Evolutionary conservation across 2,329 filamentous ascomycete species (phyloP).

Genomic region (Ceratocystis huliohia): DNA sequence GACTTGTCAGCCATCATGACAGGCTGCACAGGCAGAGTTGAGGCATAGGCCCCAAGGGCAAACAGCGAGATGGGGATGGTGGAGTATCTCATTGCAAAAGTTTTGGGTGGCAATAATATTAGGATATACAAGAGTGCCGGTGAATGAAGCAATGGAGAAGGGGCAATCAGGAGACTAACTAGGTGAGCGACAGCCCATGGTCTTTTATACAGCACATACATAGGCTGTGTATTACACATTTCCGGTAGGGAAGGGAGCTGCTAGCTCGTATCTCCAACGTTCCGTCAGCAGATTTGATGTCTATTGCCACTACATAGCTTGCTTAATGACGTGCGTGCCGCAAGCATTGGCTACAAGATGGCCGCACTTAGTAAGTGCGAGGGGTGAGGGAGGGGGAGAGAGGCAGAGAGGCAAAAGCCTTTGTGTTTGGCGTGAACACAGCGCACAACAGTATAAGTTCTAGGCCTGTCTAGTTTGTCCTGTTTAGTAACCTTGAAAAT

Average conservation of each 20-base stretch:
- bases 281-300: not conserved
- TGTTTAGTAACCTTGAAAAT: not conserved
- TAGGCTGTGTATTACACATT: too few species aligned
- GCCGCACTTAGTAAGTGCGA: conserved; percentile 2
- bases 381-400: not conserved
- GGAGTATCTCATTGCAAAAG: conserved; percentile 32
- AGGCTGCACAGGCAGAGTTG: conserved; percentile 9
- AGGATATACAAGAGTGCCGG: not conserved
- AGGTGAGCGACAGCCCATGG: not conserved
- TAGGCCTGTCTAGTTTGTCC: not conserved
- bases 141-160: not conserved
- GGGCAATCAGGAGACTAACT: not conserved
- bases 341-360: not conserved
- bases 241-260: not conserved
- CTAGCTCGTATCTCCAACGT: not conserved
- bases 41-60: conserved; percentile 17
- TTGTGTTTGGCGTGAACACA: too few species aligned
- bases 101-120: conserved; percentile 34
- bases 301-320: not conserved
- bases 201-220: not conserved
- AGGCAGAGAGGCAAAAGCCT: too few species aligned
- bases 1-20: conserved; percentile 5
- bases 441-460: not conserved
- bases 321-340: not conserved
- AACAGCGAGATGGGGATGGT: conserved; percentile 5